Evolutionary conservation across 345 rosid genomes (phyloP).

Genomic region (Eucalyptus regnans): DNA sequence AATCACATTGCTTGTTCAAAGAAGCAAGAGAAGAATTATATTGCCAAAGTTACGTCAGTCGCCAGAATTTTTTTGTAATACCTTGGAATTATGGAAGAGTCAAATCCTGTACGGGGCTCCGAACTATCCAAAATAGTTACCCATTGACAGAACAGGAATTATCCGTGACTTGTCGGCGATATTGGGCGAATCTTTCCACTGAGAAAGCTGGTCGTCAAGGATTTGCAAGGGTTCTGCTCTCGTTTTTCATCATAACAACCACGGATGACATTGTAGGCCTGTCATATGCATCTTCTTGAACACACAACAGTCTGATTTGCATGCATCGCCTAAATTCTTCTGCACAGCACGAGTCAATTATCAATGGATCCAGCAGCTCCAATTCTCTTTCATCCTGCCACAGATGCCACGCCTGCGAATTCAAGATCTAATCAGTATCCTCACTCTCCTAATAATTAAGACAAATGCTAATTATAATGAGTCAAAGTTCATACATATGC

Average conservation of each 20-base stretch:
- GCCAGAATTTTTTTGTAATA: not conserved
- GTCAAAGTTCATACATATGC: conserved; percentile 12
- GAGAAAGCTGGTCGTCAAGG: conserved; percentile 32
- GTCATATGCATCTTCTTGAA: conserved; percentile 20
- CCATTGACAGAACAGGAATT: not conserved
- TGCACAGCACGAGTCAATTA: conserved; percentile 8
- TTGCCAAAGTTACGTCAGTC: not conserved
- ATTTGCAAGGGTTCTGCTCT: conserved; percentile 2
- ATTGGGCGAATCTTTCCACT: conserved; percentile 2
- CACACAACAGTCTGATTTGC: conserved; percentile 14
- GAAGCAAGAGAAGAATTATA: not conserved
- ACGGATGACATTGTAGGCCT: conserved; percentile 38
- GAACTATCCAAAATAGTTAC: not conserved
- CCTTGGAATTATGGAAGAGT: not conserved
- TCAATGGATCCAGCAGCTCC: conserved; percentile 28
- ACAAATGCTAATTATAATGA: not conserved
- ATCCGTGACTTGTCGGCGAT: not conserved
- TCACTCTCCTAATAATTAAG: not conserved
- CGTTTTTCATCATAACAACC: conserved; percentile 13
- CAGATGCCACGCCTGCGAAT: conserved; percentile 39
- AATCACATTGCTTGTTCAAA: not conserved
- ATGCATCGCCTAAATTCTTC: conserved; percentile 35
- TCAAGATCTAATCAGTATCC: not conserved
- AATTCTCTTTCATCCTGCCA: conserved; percentile 34
- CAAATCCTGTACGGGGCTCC: not conserved